Evolutionary conservation across 2,329 filamentous ascomycete genomes (phyloP).

Genomic region (Colletotrichum melonis): DNA sequence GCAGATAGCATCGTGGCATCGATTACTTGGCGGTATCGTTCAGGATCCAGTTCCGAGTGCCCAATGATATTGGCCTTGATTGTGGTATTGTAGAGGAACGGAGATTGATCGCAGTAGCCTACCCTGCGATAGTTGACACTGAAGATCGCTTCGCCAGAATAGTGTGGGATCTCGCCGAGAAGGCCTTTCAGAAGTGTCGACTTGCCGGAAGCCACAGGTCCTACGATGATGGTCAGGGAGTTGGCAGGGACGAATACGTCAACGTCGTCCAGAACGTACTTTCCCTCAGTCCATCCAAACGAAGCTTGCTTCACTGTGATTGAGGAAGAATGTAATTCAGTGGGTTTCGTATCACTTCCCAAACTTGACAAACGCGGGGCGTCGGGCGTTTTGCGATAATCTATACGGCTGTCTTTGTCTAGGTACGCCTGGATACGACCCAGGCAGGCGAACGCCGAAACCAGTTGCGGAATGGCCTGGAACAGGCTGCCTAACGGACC

Average conservation of each 20-base stretch:
- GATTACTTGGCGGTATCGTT: conserved; percentile 48
- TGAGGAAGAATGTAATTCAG: background rate
- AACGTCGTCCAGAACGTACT: conserved; percentile 43
- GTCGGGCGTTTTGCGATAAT: conserved; percentile 16
- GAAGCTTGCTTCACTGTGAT: conserved; percentile 36
- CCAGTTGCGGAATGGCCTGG: conserved; percentile 44
- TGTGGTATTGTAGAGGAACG: conserved; percentile 48
- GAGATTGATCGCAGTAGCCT: conserved; percentile 47
- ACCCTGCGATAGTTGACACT: conserved; percentile 31
- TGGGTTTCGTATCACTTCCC: background rate
- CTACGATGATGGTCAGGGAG: conserved; percentile 51
- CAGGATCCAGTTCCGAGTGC: conserved; percentile 42
- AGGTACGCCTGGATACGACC: conserved; percentile 51
- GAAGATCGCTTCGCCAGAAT: conserved; percentile 36
- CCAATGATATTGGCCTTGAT: conserved; percentile 53
- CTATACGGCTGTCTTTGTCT: conserved; percentile 41
- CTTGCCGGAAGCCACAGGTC: conserved; percentile 53
- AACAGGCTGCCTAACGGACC: conserved; percentile 45
- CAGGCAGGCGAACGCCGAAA: conserved; percentile 47
- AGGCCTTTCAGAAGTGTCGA: conserved; percentile 53
- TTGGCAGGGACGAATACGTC: conserved; percentile 44
- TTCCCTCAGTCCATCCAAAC: conserved; percentile 47
- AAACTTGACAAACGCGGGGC: background rate
- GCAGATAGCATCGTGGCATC: conserved; percentile 45
- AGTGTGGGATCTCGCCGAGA: conserved; percentile 40